Conservation (phyloP, 2,329 filamentous ascomycete genomes). For the Calycina marina region DNA sequence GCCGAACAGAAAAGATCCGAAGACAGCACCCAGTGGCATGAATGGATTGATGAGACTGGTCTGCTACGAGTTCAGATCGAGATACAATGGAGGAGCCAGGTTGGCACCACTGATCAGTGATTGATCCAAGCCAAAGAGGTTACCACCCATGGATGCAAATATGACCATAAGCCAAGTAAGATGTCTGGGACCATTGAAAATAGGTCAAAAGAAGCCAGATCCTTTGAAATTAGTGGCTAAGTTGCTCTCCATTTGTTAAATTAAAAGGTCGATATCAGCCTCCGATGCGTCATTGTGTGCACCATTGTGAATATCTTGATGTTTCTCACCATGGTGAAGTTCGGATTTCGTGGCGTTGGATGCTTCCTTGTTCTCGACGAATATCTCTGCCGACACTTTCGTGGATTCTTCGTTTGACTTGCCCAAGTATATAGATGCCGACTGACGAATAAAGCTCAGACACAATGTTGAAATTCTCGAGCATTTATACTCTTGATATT, state of each 20-base stretch:
- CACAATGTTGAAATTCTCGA: too few species aligned
- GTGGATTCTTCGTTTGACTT: too few species aligned
- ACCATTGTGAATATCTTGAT: too few species aligned
- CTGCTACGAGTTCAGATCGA: constrained; percentile 38
- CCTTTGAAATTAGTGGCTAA: not conserved
- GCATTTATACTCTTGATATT: too few species aligned
- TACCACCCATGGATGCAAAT: constrained; percentile 62
- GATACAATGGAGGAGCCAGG: constrained; percentile 40
- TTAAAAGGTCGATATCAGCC: not conserved
- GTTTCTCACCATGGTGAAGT: too few species aligned
- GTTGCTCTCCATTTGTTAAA: not conserved
- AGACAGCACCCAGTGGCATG: constrained; percentile 59
- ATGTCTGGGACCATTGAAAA: not conserved
- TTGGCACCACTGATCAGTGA: constrained; percentile 59
- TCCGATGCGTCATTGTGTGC: too few species aligned
- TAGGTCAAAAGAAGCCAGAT: not conserved
- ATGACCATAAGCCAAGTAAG: not conserved
- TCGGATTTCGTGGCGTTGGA: too few species aligned
- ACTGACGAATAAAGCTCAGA: too few species aligned
- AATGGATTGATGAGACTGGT: constrained; percentile 54
- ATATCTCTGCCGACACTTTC: too few species aligned
- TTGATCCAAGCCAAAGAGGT: constrained; percentile 60
- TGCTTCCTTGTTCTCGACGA: too few species aligned
- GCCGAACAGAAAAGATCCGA: constrained; percentile 50
- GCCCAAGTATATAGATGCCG: too few species aligned